Evolutionary conservation across 1,284 basidiomycete genomes (phyloP).

Genomic region (Ustilago sp.): DNA sequence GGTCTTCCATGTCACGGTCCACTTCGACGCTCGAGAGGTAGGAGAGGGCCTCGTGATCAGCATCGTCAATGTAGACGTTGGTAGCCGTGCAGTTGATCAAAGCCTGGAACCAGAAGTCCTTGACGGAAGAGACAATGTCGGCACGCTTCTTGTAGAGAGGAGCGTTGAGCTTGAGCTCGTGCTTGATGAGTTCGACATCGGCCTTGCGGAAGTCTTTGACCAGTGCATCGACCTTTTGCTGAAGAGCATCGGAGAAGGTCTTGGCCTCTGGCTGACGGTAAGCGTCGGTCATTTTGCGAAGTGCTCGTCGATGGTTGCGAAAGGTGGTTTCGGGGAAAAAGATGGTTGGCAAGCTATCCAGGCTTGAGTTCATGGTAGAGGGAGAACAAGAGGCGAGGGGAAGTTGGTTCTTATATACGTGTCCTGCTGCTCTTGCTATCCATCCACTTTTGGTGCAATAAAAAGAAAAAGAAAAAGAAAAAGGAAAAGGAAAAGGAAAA

Average conservation of each 20-base stretch:
- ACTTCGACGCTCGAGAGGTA: slow-evolving; percentile 61
- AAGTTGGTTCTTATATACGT: not conserved
- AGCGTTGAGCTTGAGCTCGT: slow-evolving; percentile 58
- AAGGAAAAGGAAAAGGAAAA: not conserved
- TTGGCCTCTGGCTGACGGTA: slow-evolving; percentile 50
- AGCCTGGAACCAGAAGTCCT: slow-evolving; percentile 65
- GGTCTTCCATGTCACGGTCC: slow-evolving; percentile 59
- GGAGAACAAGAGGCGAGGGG: not conserved
- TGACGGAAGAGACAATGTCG: slow-evolving; percentile 55
- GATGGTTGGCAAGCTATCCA: not conserved
- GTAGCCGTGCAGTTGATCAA: slow-evolving; percentile 65
- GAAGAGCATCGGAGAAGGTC: slow-evolving; percentile 44
- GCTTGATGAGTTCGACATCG: slow-evolving; percentile 60
- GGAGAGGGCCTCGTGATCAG: slow-evolving; percentile 61
- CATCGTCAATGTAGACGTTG: slow-evolving; percentile 67
- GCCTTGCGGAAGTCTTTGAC: slow-evolving; percentile 57
- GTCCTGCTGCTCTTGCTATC: not conserved
- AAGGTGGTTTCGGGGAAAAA: not conserved
- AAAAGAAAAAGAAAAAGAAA: slow-evolving; percentile 4
- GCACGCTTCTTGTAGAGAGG: slow-evolving; percentile 65
- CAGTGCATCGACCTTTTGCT: slow-evolving; percentile 54
- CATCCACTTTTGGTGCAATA: slow-evolving; percentile 1
- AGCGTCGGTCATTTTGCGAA: slow-evolving; percentile 33
- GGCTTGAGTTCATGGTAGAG: slow-evolving; percentile 1
- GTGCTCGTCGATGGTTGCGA: not conserved